Evolutionary conservation across 1,284 basidiomycete species (phyloP).

Genomic region (Irpex sp.): DNA sequence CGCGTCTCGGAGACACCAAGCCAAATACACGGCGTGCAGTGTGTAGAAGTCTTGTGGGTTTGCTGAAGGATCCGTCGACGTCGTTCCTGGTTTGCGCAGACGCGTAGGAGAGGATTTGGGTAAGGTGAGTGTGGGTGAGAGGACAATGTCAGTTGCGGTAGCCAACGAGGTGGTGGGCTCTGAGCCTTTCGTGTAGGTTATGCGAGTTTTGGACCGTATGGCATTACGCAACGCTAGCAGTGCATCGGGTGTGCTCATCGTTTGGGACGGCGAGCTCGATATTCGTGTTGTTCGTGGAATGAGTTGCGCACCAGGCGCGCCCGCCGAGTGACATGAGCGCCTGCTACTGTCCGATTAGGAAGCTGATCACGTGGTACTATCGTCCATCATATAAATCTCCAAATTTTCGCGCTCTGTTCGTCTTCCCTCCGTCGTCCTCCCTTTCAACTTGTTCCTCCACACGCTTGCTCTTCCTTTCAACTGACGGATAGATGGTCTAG

Average conservation of each 20-base stretch:
- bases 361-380: constrained; percentile 2
- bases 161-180: constrained; percentile 16
- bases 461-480: neutral
- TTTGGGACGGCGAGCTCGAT: neutral
- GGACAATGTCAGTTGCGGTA: constrained; percentile 60
- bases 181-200: constrained; percentile 41
- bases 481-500: neutral
- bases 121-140: constrained; percentile 48
- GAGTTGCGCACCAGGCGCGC: neutral
- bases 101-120: constrained; percentile 73
- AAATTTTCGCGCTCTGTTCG: constrained; percentile 3
- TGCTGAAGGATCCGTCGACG: constrained; percentile 30
- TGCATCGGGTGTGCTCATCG: constrained; percentile 35
- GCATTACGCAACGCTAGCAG: constrained; percentile 52
- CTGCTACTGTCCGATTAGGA: neutral
- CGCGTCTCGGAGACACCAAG: constrained; percentile 70
- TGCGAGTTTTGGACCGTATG: constrained; percentile 43
- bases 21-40: constrained; percentile 75
- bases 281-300: neutral
- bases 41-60: constrained; percentile 64
- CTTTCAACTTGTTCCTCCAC: neutral
- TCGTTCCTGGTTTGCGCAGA: constrained; percentile 54
- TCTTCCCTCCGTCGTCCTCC: neutral
- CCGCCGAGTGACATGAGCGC: neutral
- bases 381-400: constrained; percentile 1